phyloP scores from a whole-genome alignment of 805 yeast species.

The Zygoascus ofunaensis region DNA sequence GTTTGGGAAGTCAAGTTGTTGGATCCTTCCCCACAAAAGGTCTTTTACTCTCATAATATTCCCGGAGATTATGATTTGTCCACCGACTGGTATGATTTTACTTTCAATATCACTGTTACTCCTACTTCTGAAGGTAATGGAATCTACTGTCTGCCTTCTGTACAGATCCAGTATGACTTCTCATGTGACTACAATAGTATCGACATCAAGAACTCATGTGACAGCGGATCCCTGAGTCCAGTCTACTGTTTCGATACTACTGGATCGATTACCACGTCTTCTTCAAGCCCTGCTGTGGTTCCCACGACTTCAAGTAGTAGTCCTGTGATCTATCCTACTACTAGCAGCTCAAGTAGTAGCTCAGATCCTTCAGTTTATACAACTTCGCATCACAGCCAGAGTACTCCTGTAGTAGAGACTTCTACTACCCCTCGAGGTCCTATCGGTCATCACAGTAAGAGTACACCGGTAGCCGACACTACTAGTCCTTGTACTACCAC shows the following conservation, averaged over 20 bases:
- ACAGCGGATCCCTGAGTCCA: neutral
- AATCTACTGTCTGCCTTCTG: neutral
- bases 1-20: neutral
- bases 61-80: neutral
- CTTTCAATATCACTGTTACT: neutral
- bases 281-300: neutral
- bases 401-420: no score
- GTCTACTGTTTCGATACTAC: neutral
- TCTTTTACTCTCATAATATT: neutral
- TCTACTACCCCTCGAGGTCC: no score
- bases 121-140: neutral
- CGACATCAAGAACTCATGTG: neutral
- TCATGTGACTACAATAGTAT: neutral
- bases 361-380: neutral
- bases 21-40: neutral
- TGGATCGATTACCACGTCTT: neutral
- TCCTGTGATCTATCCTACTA: neutral
- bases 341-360: neutral
- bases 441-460: no score
- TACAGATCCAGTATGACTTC: neutral
- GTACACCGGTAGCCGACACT: no score
- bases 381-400: no score
- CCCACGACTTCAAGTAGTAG: neutral
- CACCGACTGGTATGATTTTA: neutral
- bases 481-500: no score